These are phyloP conservation scores for Coemansia reversa DNA, from an alignment of 192 early-diverging fungal genomes.

Conservation along the genomic window DNA sequence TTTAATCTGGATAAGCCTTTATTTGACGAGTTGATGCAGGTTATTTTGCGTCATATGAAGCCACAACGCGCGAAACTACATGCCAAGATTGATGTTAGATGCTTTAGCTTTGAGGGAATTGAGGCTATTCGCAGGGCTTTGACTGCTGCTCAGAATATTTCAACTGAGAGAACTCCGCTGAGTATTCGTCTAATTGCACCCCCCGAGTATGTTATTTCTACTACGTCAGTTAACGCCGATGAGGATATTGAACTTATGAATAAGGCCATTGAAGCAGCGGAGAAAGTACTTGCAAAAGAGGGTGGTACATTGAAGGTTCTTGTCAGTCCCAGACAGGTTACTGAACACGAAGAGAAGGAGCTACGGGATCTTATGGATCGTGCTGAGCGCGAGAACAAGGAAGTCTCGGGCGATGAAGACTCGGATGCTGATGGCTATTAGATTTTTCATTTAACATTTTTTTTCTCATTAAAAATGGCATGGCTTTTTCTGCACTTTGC, in stretches of 20 bases:
- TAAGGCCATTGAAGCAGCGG: slow-evolving; percentile 78
- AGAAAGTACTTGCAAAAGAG: slow-evolving; percentile 69
- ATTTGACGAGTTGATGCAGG: slow-evolving; percentile 71
- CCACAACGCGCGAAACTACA: slow-evolving; percentile 96
- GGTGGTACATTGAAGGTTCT: slow-evolving; percentile 76
- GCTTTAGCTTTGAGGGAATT: slow-evolving; percentile 92
- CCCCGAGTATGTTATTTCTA: slow-evolving; percentile 90
- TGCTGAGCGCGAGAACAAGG: slow-evolving; percentile 88
- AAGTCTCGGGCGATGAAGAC: slow-evolving; percentile 90
- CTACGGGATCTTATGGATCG: slow-evolving; percentile 85
- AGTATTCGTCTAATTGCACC: slow-evolving; percentile 90
- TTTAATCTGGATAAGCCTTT: slow-evolving; percentile 65
- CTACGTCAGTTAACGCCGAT: slow-evolving; percentile 79
- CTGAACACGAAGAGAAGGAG: slow-evolving; percentile 91
- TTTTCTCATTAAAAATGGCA: no score
- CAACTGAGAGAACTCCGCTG: slow-evolving; percentile 75
- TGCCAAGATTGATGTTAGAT: slow-evolving; percentile 91
- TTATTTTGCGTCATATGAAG: slow-evolving; percentile 88
- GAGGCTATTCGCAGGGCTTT: slow-evolving; percentile 93
- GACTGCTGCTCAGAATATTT: slow-evolving; percentile 78
- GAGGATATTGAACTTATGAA: slow-evolving; percentile 86
- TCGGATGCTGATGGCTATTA: slow-evolving; percentile 60
- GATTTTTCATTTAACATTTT: not conserved
- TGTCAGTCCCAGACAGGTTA: slow-evolving; percentile 91
- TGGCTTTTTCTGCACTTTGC: no score